Conservation (phyloP, 2,329 filamentous ascomycete genomes). For the Xylaria sp. region DNA sequence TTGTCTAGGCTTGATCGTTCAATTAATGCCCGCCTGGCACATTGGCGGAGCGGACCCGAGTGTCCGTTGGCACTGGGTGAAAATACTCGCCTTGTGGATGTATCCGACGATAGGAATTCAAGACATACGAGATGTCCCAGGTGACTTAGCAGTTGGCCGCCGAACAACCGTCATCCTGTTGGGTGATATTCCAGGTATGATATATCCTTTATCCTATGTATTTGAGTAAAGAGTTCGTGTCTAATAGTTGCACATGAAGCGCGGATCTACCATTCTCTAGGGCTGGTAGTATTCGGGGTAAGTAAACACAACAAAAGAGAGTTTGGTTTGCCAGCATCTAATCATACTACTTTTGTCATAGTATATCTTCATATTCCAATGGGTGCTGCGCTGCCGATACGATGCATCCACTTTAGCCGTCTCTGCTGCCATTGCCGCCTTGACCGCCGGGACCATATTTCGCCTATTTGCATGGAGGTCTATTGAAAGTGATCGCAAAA, state of each 20-base stretch:
- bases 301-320: not conserved
- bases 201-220: not conserved
- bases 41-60: conserved; percentile 14
- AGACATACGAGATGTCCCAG: conserved; percentile 22
- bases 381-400: conserved; percentile 8
- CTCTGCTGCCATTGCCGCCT: conserved; percentile 4
- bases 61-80: conserved; percentile 17
- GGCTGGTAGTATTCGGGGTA: conserved; percentile 14
- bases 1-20: not conserved
- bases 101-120: conserved; percentile 28
- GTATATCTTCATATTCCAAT: conserved; percentile 19
- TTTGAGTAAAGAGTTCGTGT: not conserved
- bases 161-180: conserved; percentile 20
- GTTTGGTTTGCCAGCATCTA: not conserved
- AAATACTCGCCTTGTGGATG: conserved; percentile 17
- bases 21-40: conserved; percentile 22
- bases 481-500: conserved; percentile 17
- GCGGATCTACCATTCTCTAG: conserved; percentile 16
- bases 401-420: conserved; percentile 6
- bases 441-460: conserved; percentile 4
- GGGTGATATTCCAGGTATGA: conserved; percentile 21
- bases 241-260: conserved; percentile 13
- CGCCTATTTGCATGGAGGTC: conserved; percentile 20
- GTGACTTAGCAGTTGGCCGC: conserved; percentile 19
- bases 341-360: not conserved